Evolutionary conservation across 1,284 basidiomycete species (phyloP), one percentile per base, ranked within the genome.

Genomic region (Coniferiporia weirii): DNA sequence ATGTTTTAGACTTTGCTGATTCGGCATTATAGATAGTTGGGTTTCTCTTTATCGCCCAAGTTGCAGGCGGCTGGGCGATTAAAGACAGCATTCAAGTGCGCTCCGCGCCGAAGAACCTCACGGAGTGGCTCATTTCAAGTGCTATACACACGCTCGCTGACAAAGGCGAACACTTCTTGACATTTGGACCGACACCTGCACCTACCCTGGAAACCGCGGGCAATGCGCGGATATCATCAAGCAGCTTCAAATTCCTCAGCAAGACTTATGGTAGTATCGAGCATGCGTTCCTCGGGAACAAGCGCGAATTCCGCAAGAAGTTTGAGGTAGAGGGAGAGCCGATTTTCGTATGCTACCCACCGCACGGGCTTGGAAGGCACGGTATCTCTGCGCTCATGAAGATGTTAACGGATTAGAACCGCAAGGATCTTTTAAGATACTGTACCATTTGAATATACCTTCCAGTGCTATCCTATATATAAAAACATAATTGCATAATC

Each of bases 1-100:
- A 19, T 9, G 47, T 22, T 10, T 35, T 8, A 27, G 10, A 56
- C 34, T n/a, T 32, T 36, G 6, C 15, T 12, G 45, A 17, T 35
- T 8, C 43, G 15, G 48, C 10, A 34, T 22, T 43, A 7, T 60
- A 75, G 72, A 66, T 72, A 9, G 72, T 73, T 61, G 76, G 75
- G 1, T 68, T 83, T 59, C 78, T 83, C 55, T 80, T 82, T 22
- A 69, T 84, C 4, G 78, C 81, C 8, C 79, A 81, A 68, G 73
- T 84, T 13, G 71, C 80, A 4, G 72, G 78, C 3, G 67, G 71
- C 35, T 81, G 80, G 57, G 75, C 79, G 15, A 70, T 74, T 66
- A 70, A 75, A 59, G 55, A 79, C 63, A 76, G 53, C 27, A 17
- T 62, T 19, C 55, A 56, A 20, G 6, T 38, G 22, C 45, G 27